Conservation (phyloP, 1,284 basidiomycete genomes). For the Mycena citricolor region DNA sequence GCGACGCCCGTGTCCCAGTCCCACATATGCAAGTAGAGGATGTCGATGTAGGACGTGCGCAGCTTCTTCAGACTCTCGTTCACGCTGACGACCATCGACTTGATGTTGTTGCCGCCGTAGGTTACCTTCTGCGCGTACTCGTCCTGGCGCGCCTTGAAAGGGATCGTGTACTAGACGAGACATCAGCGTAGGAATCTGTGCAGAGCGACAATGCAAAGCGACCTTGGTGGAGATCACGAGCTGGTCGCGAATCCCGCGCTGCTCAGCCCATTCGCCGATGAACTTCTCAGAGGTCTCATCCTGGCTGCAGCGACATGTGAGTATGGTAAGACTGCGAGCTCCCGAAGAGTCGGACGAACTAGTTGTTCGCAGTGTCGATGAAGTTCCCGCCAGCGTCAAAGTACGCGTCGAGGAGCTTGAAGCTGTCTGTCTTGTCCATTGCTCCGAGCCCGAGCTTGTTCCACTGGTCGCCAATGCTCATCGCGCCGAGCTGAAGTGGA, state of each 20-base stretch:
- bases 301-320: slow-evolving; percentile 33
- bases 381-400: slow-evolving; percentile 40
- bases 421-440: slow-evolving; percentile 39
- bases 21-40: slow-evolving; percentile 56
- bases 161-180: slow-evolving; percentile 8
- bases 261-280: slow-evolving; percentile 48
- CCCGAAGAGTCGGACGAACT: slow-evolving; percentile 23
- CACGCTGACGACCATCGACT: slow-evolving; percentile 45
- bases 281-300: slow-evolving; percentile 41
- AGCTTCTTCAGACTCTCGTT: slow-evolving; percentile 55
- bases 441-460: slow-evolving; percentile 29
- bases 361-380: slow-evolving; percentile 38
- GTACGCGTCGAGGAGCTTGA: slow-evolving; percentile 42
- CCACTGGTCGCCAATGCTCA: slow-evolving; percentile 55
- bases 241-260: slow-evolving; percentile 42
- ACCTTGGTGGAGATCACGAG: slow-evolving; percentile 49
- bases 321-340: not conserved
- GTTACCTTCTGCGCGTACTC: slow-evolving; percentile 34
- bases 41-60: slow-evolving; percentile 53
- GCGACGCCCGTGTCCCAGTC: slow-evolving; percentile 51
- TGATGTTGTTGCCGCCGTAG: slow-evolving; percentile 48
- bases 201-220: not conserved
- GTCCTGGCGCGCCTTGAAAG: slow-evolving; percentile 6
- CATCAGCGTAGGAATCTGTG: not conserved
- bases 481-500: slow-evolving; percentile 53